Evolutionary conservation across 805 yeast species (phyloP).

Genomic region (Hanseniaspora valbyensis): DNA sequence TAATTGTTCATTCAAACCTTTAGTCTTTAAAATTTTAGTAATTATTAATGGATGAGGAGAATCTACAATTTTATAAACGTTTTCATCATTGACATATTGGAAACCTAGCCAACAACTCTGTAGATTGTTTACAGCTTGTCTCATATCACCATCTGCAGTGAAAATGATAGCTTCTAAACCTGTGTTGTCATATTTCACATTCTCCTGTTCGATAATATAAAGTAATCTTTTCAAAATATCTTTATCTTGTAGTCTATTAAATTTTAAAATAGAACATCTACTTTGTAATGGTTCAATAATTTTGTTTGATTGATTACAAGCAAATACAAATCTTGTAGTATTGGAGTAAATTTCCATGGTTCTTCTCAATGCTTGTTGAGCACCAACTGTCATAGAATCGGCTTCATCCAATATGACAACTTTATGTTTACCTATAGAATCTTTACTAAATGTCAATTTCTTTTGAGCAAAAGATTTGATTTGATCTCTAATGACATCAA

Average conservation of each 20-base stretch:
- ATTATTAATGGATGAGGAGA: conserved; percentile 89
- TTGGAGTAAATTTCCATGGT: conserved; percentile 83
- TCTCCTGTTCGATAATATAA: conserved; percentile 59
- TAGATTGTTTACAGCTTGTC: conserved; percentile 81
- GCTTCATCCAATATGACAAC: conserved; percentile 91
- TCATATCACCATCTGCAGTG: conserved; percentile 90
- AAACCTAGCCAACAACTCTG: conserved; percentile 96
- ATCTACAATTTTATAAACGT: conserved; percentile 91
- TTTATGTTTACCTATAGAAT: conserved; percentile 58
- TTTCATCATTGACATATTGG: conserved; percentile 78
- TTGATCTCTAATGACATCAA: conserved; percentile 94
- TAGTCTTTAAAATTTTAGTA: conserved; percentile 50
- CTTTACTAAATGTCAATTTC: conserved; percentile 61
- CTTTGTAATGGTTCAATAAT: conserved; percentile 88
- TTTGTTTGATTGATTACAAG: conserved; percentile 93
- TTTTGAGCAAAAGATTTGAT: conserved; percentile 94
- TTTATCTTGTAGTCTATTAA: conserved; percentile 60
- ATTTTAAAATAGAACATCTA: conserved; percentile 90
- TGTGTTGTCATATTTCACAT: conserved; percentile 42
- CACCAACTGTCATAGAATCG: conserved; percentile 83
- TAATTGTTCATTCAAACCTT: conserved; percentile 54
- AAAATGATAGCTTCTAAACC: conserved; percentile 58
- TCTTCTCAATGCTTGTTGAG: conserved; percentile 72
- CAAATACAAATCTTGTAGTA: conserved; percentile 87
- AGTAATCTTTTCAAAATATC: conserved; percentile 61